A percentile compares a stretch with the other conserved stretches of the same genome.
phyloP scores from a whole-genome alignment of 306 rosid species.

The Prunus padus region DNA sequence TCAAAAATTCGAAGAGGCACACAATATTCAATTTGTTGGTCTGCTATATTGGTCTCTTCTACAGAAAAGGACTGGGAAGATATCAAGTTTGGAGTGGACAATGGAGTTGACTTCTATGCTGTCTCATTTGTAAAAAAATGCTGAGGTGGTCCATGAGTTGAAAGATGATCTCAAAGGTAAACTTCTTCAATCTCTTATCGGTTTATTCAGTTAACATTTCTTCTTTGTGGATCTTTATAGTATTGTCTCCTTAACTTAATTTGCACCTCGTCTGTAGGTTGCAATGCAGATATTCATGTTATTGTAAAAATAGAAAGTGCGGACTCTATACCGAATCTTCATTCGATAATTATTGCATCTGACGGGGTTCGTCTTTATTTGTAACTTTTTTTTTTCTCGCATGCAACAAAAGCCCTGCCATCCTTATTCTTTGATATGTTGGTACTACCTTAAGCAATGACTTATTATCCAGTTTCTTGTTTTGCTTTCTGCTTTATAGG shows the following conservation, averaged over 20 bases:
- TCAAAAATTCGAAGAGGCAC: neutral
- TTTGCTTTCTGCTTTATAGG: slow-evolving; percentile 49
- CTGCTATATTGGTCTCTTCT: slow-evolving; percentile 12
- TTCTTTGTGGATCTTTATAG: slow-evolving; percentile 10
- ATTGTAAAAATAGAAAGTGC: slow-evolving; percentile 98
- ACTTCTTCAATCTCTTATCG: slow-evolving; percentile 16
- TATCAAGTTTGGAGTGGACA: slow-evolving; percentile 96
- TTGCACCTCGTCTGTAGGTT: slow-evolving; percentile 44
- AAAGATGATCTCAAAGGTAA: slow-evolving; percentile 77
- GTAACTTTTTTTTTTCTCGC: neutral
- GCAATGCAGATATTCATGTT: slow-evolving; percentile 77
- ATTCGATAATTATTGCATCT: slow-evolving; percentile 80
- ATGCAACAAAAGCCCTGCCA: neutral
- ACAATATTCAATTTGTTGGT: neutral
- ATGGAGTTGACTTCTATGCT: slow-evolving; percentile 91
- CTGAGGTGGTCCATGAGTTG: slow-evolving; percentile 85
- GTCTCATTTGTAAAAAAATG: slow-evolving; percentile 94
- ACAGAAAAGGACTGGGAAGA: slow-evolving; percentile 98
- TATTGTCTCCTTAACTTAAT: slow-evolving; percentile 22
- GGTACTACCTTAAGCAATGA: neutral
- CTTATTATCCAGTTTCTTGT: slow-evolving; percentile 11
- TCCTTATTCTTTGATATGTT: neutral
- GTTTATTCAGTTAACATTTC: slow-evolving; percentile 19
- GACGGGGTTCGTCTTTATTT: slow-evolving; percentile 76
- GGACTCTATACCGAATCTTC: slow-evolving; percentile 91